Evolutionary conservation across 352 stramenopile species (phyloP).

Genomic region (Phytopythium mirpurense): DNA sequence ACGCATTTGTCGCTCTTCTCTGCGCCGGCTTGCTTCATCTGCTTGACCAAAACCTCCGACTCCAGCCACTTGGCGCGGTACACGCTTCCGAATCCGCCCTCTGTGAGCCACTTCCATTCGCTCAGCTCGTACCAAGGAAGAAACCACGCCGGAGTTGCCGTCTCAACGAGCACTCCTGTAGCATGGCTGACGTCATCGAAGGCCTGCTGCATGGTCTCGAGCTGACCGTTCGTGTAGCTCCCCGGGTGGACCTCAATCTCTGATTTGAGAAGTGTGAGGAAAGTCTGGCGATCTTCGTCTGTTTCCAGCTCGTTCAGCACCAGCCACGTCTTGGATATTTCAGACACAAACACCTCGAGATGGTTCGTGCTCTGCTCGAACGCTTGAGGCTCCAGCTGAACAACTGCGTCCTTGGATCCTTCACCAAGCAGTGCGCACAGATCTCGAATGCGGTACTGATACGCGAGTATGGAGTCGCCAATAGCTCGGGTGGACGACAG

Average conservation of each 20-base stretch:
- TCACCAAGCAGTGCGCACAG: not conserved
- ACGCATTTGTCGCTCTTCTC: too few relatives aligned
- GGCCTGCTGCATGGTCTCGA: not conserved
- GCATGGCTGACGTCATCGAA: too few relatives aligned
- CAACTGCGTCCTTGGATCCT: not conserved
- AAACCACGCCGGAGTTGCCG: not conserved
- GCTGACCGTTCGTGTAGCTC: not conserved
- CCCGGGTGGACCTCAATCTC: not conserved
- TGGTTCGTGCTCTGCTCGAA: not conserved
- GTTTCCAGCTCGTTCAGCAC: not conserved
- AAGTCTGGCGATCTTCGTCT: not conserved
- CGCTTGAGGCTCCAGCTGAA: not conserved
- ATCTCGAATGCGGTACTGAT: not conserved
- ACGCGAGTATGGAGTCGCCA: not conserved
- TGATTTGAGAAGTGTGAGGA: not conserved
- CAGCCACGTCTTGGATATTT: not conserved
- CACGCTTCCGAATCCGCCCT: not conserved
- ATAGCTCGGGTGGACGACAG: constrained; percentile 4
- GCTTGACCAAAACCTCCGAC: not conserved
- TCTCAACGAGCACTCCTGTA: not conserved
- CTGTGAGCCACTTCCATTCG: not conserved
- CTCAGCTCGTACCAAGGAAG: not conserved
- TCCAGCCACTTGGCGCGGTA: not conserved
- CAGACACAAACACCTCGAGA: constrained; percentile 3
- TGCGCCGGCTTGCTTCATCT: too few relatives aligned